phyloP scores from a whole-genome alignment of 768 basidiomycete genomes.

The Boletus sp. region DNA sequence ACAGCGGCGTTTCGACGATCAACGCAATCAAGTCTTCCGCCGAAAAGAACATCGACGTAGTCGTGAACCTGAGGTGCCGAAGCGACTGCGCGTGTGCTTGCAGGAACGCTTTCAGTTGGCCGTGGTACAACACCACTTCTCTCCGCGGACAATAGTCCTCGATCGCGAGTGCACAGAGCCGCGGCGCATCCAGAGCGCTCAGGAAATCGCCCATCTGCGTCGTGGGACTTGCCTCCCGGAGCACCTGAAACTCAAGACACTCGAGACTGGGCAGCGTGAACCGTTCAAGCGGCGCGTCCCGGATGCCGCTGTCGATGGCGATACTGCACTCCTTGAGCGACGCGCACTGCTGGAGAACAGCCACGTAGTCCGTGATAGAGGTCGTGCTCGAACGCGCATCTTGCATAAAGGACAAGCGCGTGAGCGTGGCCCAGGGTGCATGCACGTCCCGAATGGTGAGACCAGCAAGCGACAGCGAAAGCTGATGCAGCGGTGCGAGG shows the following conservation, averaged over 20 bases:
- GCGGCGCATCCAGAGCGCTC: constrained; percentile 12
- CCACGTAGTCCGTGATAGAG: constrained; percentile 19
- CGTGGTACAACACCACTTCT: constrained; percentile 13
- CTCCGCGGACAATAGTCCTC: constrained; percentile 16
- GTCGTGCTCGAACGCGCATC: constrained; percentile 18
- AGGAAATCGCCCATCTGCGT: constrained; percentile 19
- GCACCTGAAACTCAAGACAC: constrained; percentile 11
- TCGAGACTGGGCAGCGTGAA: constrained; percentile 20
- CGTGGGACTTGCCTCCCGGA: constrained; percentile 16
- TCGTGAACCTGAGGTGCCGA: constrained; percentile 13
- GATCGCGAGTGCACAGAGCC: constrained; percentile 14
- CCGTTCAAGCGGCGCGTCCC: constrained; percentile 6
- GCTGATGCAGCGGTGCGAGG: constrained; percentile 9
- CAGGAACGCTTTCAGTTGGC: constrained; percentile 16
- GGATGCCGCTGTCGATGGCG: constrained; percentile 8
- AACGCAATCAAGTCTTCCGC: constrained; percentile 17
- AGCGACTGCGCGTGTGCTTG: constrained; percentile 8
- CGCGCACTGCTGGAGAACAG: constrained; percentile 18
- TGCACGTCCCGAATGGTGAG: constrained; percentile 16
- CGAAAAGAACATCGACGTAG: constrained; percentile 15
- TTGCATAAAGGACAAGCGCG: constrained; percentile 25
- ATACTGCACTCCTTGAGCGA: constrained; percentile 22
- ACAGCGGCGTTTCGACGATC: constrained; percentile 14
- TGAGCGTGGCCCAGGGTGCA: constrained; percentile 17
- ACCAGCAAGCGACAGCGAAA: constrained; percentile 20